Evolutionary conservation across 768 basidiomycete genomes (phyloP), one percentile per base, ranked within the genome.

Genomic region (Astraeus odoratus): DNA sequence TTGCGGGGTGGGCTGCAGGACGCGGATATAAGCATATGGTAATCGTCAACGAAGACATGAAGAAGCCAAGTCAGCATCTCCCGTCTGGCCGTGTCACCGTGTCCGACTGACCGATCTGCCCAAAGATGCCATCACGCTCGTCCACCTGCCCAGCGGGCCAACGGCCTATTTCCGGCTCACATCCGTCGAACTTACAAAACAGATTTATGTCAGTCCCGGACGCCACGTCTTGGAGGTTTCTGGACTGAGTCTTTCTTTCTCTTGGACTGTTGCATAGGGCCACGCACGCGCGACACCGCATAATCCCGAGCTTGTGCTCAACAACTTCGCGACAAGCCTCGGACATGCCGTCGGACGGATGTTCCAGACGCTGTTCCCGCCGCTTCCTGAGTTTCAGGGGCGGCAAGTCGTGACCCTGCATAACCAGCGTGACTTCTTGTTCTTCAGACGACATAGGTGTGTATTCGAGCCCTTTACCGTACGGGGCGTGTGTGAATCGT

Each of bases 351-450:
- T 97, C 41, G 96, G 96, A 13, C 78, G 92, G 20, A 85, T 99
- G 75, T 95, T 98, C 67, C 95, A 96, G 56, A 93, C 93, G 1
- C 76, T 93, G 18, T 98, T 97, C 69, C 96, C 96, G 15, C 92
- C 89, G 6, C 70, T 95, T 51, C 92, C 93, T 1, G 89, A 96
- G 61, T 97, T 96, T 59, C 84, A 92, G 66, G 96, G 96, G 26
- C 72, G 96, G 24, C 96, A 99, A 64, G 94, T 97, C 8, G 94
- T 98, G 10, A 96, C 95, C 3, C 72, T 98, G 16, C 96, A 98
- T 60, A 97, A 97, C 58, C 93, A 96, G 62, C 80, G 96, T 38
- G 96, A 99, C 68, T 99, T 98, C 67, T 67, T 99, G 46, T 99
- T 99, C 71, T 95, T 99, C 72, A 73, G 96, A 51, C 74, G 96